Base-by-base conservation (phyloP, 129 eudicot genomes). In the Calendula officinalis region DNA sequence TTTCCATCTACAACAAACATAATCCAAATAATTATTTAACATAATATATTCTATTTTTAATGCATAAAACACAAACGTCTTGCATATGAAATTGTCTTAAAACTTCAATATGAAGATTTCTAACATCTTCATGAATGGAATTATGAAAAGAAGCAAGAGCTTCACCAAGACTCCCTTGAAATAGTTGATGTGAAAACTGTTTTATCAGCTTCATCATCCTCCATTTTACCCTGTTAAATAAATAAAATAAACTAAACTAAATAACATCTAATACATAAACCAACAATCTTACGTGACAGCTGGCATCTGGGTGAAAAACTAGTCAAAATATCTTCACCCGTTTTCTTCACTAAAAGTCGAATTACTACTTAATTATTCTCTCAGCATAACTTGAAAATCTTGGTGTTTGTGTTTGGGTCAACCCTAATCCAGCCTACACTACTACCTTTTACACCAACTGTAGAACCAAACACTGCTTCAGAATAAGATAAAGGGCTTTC, bases 91-190 rank as follows among this genome's bases (percentile, higher is more conserved):
- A 88, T 56, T 94, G 97, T 68, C 99, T 82, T 50, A 94, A 34
- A 58, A 94, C 74, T 81, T 94, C 99, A 12, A 94, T 79, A 64
- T 94, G 99, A 60, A 94, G 97, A 73, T 94, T 94, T 48, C 99
- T 79, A 80, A 94, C 81, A 72, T 89, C 99, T 74, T 94, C 99
- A 60, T 94, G 99, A 62, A 88, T 84, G 41, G 99, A 83, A 64
- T 89, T 86, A 67, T 94, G 99, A 40, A 94, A 82, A 59, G 99
- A 86, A 61, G 82, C 78, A 67, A 94, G 97, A 57, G 92, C 82
- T 81, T 94, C 97, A 40, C 86, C 95, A 71, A 88, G 97, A 16
- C 92, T 83, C 49, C 88, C 95, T 75, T 94, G 99, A 74, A 94
- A 94, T 8, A 94, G 86, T 76, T 94, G 95, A 56, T 88, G 90